Percentiles rank a stretch among this genome's conserved stretches.
phyloP scores from a whole-genome alignment of 768 basidiomycete species.

The Mycena belliarum region DNA sequence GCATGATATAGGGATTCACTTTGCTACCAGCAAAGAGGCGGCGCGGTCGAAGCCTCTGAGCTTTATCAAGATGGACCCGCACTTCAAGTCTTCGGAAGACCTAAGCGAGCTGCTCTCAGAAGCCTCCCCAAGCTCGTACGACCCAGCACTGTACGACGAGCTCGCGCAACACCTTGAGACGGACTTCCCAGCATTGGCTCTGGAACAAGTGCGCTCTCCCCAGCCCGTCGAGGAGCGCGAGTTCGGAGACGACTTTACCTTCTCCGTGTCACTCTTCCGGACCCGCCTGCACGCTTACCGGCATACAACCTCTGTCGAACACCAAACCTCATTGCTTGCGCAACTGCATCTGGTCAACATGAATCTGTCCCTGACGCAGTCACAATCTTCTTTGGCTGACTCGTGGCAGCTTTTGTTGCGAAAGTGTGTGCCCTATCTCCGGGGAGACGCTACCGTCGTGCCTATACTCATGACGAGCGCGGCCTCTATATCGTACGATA shows the following conservation, averaged over 20 bases:
- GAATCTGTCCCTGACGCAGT: conserved; percentile 82
- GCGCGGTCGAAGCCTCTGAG: conserved; percentile 56
- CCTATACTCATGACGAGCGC: conserved; percentile 58
- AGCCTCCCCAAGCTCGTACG: conserved; percentile 70
- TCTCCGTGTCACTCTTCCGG: conserved; percentile 60
- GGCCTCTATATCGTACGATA: conserved; percentile 61
- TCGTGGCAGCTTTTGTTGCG: conserved; percentile 78
- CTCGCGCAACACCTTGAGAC: conserved; percentile 50
- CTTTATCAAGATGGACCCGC: conserved; percentile 54
- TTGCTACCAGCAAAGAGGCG: conserved; percentile 40
- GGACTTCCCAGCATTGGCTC: conserved; percentile 58
- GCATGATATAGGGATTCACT: conserved; percentile 68
- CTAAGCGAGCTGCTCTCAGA: conserved; percentile 68
- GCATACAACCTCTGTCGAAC: conserved; percentile 38
- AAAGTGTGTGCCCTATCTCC: conserved; percentile 62
- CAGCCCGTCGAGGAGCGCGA: conserved; percentile 68
- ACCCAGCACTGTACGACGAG: conserved; percentile 69
- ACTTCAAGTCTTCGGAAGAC: conserved; percentile 63
- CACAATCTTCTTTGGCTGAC: conserved; percentile 71
- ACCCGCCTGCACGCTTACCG: conserved; percentile 59
- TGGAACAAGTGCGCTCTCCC: conserved; percentile 65
- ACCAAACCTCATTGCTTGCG: conserved; percentile 52
- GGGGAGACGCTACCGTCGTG: conserved; percentile 59
- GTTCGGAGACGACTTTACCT: conserved; percentile 80
- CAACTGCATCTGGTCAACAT: conserved; percentile 77